Base-by-base conservation (phyloP, 176 grass and related monocot genomes). In the Musa schizocarpa region DNA sequence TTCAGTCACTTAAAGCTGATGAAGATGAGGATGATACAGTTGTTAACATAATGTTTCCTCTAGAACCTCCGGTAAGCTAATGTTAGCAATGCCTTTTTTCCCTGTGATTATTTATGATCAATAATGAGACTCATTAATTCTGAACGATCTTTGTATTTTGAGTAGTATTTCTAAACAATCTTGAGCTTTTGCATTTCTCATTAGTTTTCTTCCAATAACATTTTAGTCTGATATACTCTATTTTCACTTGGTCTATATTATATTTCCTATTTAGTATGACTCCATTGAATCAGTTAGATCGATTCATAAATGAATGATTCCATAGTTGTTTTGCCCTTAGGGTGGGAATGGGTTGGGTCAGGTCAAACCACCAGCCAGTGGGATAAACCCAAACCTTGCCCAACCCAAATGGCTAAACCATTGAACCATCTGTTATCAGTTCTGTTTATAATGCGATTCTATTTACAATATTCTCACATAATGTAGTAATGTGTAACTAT, bases 1-100 rank as follows among this genome's bases (percentile, higher is more conserved):
- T 91, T 68, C 81, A 91, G 80, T 88, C 88, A 62, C 68, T 93
- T 54, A 84, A 82, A 81, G 83, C 83, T 78, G 86, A 83, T n/a
- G 88, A 98, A 76, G 90, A 98, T 20, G 86, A 97, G 83, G 86
- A 88, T 80, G 83, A 91, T 63, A 91, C 88, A 10, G 82, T 89
- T 65, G 86, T 98, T 79, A 93, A 89, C 54, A 89, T 86, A 74
- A 88, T 98, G 74, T 98, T 87, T 87, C 86, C 90, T 79, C 72
- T 85, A 54, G 88, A 98, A 77, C 88, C 90, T 9, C 90, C 86
- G 19, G 90, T 98, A 83, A 83, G 84, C 25, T 80, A 77, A 68
- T 16, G 59, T 67, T 79, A 2, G 51, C 50, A 3, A 8, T 81
- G 13, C 48, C 26, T 81, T 11, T 9, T 80, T 52, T 63, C 2